Evolutionary conservation across 129 eudicot genomes (phyloP), one percentile per base, ranked within the genome.

Genomic region (Artemisia annua): DNA sequence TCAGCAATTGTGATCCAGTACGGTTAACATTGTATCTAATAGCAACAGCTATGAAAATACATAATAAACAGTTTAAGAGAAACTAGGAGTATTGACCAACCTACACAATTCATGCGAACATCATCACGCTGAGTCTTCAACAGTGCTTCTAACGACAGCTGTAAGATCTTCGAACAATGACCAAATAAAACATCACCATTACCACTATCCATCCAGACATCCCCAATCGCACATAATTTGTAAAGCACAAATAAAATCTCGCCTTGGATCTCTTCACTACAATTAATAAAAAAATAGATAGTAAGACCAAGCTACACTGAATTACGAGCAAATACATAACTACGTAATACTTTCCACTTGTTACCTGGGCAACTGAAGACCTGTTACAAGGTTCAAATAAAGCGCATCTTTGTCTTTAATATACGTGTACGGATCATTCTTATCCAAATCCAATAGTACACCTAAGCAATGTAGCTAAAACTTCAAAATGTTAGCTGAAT

Each of bases 291-390:
- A 12, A 16, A 22, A 52, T 61, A 52, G 50, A 20, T 44, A 18
- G 54, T 82, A 46, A 82, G 64, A 17, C 63, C 16, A 69, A 66
- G 57, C 59, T 17, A 54, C 11, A 58, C 50, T 5, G 15, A 44
- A 58, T 30, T 71, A 74, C 67, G 20, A 63, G 46, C 70, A 69
- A 39, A 17, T 54, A 55, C 55, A 46, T 46, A 70, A 32, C 19
- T 32, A 75, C 44, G 17, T 19, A 32, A 60, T 52, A 39, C 71
- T 66, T 43, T 82, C 78, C 66, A 71, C 78, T 54, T 67, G 73
- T 86, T 85, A 94, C 99, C 90, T 88, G 35, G 97, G 87, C 91
- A 94, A 82, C 79, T 86, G 97, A 68, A 95, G 99, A 67, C 99
- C 99, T 11, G 82, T 66, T 10, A 88, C 86, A 19, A 95, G 89